Evolutionary conservation across 345 rosid species (phyloP), one percentile per base, ranked within the genome.

Genomic region (Reutealis trisperma): DNA sequence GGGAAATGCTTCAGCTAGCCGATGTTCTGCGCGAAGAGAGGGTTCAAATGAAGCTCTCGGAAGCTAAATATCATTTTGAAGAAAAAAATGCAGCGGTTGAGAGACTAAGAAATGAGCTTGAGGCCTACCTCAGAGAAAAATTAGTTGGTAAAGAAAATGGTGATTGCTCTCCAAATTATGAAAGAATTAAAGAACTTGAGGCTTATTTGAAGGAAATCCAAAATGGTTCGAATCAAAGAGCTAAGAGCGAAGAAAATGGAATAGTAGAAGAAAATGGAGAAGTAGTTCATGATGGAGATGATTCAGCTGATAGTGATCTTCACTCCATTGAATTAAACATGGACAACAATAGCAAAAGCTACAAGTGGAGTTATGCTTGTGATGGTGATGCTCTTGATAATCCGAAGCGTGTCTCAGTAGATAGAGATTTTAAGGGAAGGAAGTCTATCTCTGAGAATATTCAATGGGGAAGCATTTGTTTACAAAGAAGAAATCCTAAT

Each of bases 1-100:
- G 99, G 85, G 92, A 92, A 78, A 96, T 96, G 98, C 92, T 96
- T 87, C 97, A 87, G 72, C 78, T 96, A 6, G 99, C 98, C 8
- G 99, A 93, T 82, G 91, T 92, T 37, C 77, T 92, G 83, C 92
- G 99, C 0, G 98, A 96, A 84, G 98, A 96, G 83, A 84, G 99
- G 73, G 94, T 96, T 51, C 98, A 96, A 82, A 96, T 96, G 99
- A 96, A 96, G 87, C 93, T 96, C 6, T 89, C 85, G 0, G 99
- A 96, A 41, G 99, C 99, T 0, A 91, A 84, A 57, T 87, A 87
- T 76, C 91, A 91, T 61, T 96, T 92, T 21, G 97, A 96, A 78
- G 99, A 93, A 85, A 93, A 96, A 82, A 90, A 92, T 69, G 92
- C 89, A 2, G 98, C 89, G 6, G 89, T 93, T 4, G 97, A 93